phyloP scores from a whole-genome alignment of 2,329 filamentous ascomycete genomes.

The Alternaria consortialis region DNA sequence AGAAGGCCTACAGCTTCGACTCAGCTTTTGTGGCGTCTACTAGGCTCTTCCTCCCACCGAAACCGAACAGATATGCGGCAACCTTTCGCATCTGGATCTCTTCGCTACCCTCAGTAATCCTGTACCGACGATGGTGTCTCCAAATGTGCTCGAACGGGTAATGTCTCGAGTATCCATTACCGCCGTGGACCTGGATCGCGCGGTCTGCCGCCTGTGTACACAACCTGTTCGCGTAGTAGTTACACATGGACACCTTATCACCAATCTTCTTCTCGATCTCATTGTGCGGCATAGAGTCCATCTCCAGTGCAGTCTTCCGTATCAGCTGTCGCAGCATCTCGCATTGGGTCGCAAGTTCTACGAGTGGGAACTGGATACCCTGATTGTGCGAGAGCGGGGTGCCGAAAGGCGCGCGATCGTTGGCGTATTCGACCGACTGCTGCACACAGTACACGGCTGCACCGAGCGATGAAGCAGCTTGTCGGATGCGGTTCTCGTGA shows the following conservation, averaged over 20 bases:
- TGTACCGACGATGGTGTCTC: slow-evolving; percentile 69
- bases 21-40: slow-evolving; percentile 43
- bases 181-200: slow-evolving; percentile 70
- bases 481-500: slow-evolving; percentile 72
- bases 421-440: slow-evolving; percentile 65
- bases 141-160: slow-evolving; percentile 72
- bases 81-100: slow-evolving; percentile 74
- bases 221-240: slow-evolving; percentile 70
- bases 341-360: slow-evolving; percentile 68
- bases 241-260: slow-evolving; percentile 72
- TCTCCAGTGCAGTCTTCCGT: slow-evolving; percentile 67
- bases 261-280: slow-evolving; percentile 67
- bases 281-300: slow-evolving; percentile 65
- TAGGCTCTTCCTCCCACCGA: slow-evolving; percentile 56
- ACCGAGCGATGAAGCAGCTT: slow-evolving; percentile 68
- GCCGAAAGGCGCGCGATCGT: slow-evolving; percentile 64
- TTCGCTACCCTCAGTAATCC: slow-evolving; percentile 71
- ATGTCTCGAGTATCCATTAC: slow-evolving; percentile 66
- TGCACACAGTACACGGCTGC: slow-evolving; percentile 69
- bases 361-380: slow-evolving; percentile 70
- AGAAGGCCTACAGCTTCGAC: slow-evolving; percentile 39
- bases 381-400: slow-evolving; percentile 67
- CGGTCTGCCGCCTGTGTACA: slow-evolving; percentile 68
- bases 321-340: slow-evolving; percentile 70
- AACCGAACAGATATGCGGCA: slow-evolving; percentile 67